Base-by-base conservation (phyloP, 257 asterid species). In the Haberlea rhodopensis region DNA sequence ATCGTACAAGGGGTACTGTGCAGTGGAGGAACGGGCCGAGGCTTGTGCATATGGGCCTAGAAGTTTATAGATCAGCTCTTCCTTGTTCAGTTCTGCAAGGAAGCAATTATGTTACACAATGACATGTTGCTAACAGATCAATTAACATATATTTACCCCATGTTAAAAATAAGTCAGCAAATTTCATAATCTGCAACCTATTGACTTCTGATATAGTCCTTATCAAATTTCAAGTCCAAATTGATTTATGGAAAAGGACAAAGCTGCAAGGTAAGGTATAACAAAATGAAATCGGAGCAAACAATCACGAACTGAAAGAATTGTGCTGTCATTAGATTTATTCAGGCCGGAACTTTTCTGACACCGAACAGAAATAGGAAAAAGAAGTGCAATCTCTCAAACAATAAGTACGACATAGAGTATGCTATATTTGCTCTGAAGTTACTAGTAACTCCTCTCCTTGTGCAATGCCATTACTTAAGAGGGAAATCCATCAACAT, bases 41-140 rank as follows among this genome's bases (percentile, higher is more conserved):
- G 79, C 78, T 59, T 57, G 75, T 8, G 77, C 77, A 70, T 70
- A 71, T 20, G 78, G 95, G 62, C 72, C 57, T 43, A 88, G 74
- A 75, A 80, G 69, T 71, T 78, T 82, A 59, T 87, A 78, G 72
- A 90, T 77, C 69, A 84, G 69, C 71, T 81, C 95, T 71, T 87
- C 97, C 74, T 83, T 88, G 75, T 78, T 87, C 68, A 80, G 71
- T 80, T 73, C 99, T 92, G 91, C 76, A 64, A 63, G 23, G 63
- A 65, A 58, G 72, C 53, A 57, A 34, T 57, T 64, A 70, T 8
- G 56, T 28, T n/a, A 40, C 43, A n/a, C 31, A 53, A 26, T 61
- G 28, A 78, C 60, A 69, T 61, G 65, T n/a, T 64, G 31, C 34
- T 25, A 34, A 53, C 54, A 26, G 54, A 48, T 60, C 64, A 49